Evolutionary conservation across 306 rosid species (phyloP), one percentile per base, ranked within the genome.

Genomic region (Vicia sativa): DNA sequence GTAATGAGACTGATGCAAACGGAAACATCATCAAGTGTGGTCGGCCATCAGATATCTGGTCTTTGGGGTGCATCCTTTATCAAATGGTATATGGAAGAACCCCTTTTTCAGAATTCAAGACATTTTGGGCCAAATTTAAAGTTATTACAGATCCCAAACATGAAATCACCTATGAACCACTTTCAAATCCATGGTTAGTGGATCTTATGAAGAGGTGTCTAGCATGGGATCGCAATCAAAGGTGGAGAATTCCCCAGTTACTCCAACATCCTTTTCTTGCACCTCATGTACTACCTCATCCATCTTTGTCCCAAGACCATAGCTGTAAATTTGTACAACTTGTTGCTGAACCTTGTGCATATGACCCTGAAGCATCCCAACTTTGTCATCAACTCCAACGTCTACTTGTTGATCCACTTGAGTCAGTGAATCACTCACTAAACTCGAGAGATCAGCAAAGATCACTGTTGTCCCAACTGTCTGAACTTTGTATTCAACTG

Each of bases 21-120:
- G 98, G 96, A 81, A 87, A 87, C 84, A 78, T 81, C 19, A 92
- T 92, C 67, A 92, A 92, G 74, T 89, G 96, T 72, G 98, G 98
- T 64, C 84, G 96, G 62, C 87, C 96, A 39, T 92, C 98, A 16
- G 98, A 92, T 79, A 92, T 89, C 55, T 92, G 98, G 96, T 89
- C 98, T 35, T 86, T 92, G 34, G 96, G 98, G 70, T 92, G 96
- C 84, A 92, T 92, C 73, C 98, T 92, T 71, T 92, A 89, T 76
- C 96, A 92, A 83, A 92, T 92, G 98, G 96, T 89, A 15, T 92
- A 89, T 14, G 98, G 98, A 25, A 86, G 96, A 75, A 92, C 96
- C 14, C 96, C 98, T 0, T 92, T 92, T 73, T 75, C 96, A 10
- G 96, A 92, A 12, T 92, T 84, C 79, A 92, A 87, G 82, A 92